Conservation (phyloP, 371 early-diverging fungal species). For the Saksenaea vasiformis region DNA sequence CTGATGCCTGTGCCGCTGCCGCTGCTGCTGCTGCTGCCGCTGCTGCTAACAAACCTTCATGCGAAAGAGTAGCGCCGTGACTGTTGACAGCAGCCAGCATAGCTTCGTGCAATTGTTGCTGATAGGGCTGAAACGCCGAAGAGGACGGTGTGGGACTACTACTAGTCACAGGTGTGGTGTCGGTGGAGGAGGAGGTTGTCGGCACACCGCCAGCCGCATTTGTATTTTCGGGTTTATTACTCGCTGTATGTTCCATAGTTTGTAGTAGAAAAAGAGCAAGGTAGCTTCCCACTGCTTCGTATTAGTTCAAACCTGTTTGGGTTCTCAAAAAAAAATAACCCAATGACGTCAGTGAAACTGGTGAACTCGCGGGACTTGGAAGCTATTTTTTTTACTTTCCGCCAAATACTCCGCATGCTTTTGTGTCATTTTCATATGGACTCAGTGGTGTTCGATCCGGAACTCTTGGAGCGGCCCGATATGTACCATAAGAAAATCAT, state of each 20-base stretch:
- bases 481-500: no score
- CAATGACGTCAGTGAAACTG: slow-evolving; percentile 7
- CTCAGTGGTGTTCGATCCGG: no score
- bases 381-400: background rate
- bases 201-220: background rate
- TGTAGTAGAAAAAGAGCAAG: background rate
- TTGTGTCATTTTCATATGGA: no score
- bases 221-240: background rate
- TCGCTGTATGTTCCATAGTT: slow-evolving; percentile 2
- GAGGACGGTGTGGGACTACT: slow-evolving; percentile 19
- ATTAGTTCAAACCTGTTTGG: background rate
- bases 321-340: background rate
- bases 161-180: slow-evolving; percentile 27
- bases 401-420: no score
- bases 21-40: slow-evolving; percentile 27
- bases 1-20: slow-evolving; percentile 10
- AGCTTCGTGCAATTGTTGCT: slow-evolving; percentile 37
- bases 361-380: no score
- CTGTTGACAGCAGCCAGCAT: slow-evolving; percentile 41
- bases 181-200: slow-evolving; percentile 4
- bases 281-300: background rate
- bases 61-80: slow-evolving; percentile 15
- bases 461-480: no score
- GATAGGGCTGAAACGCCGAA: slow-evolving; percentile 33
- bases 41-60: slow-evolving; percentile 20